A percentile compares a stretch with the other conserved stretches of the same genome.
phyloP scores from a whole-genome alignment of 345 rosid species.

The Murraya koenigii region DNA sequence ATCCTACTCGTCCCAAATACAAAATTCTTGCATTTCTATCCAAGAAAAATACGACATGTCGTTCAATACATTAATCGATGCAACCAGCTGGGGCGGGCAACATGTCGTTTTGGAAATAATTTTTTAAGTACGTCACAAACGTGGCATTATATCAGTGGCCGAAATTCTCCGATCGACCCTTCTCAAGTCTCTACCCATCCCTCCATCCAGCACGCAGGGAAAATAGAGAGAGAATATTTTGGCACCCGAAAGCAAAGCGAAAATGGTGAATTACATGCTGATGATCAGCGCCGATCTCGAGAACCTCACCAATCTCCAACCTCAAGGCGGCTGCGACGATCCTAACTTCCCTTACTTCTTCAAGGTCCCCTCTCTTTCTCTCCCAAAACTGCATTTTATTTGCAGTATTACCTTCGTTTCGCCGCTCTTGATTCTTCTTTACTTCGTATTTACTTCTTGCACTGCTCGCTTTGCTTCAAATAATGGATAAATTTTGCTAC shows the following conservation, averaged over 20 bases:
- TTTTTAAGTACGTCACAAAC: not conserved
- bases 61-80: not conserved
- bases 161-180: too few relatives aligned
- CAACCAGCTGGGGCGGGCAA: not conserved
- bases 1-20: too few relatives aligned
- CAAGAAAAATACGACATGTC: not conserved
- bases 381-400: not conserved
- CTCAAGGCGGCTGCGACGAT: constrained; percentile 82
- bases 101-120: not conserved
- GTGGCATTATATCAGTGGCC: not conserved
- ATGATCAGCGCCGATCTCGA: constrained; percentile 77
- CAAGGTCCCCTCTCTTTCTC: constrained; percentile 48
- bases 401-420: not conserved
- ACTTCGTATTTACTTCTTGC: not conserved
- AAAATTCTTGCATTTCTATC: too few relatives aligned
- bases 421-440: not conserved
- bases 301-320: constrained; percentile 74
- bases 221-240: too few relatives aligned
- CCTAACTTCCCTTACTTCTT: constrained; percentile 69
- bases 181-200: not conserved
- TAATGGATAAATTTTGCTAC: not conserved
- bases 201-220: not conserved
- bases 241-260: not conserved
- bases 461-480: not conserved
- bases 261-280: constrained; percentile 84